These are phyloP conservation scores for Pichia cabralensis DNA, from an alignment of 805 yeast species.

Conservation along the genomic window DNA sequence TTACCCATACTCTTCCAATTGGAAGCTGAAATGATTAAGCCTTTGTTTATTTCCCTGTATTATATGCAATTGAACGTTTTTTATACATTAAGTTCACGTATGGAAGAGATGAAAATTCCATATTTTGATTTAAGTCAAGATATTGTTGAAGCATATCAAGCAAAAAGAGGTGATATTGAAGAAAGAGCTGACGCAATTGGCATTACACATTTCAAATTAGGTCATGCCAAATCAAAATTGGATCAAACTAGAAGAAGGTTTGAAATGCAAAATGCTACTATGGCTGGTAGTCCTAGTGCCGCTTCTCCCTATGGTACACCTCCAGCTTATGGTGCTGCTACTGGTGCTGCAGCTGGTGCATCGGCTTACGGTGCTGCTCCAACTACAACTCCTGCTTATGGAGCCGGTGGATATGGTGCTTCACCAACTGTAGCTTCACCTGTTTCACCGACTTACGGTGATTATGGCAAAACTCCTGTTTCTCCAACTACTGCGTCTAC, in stretches of 20 bases:
- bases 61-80: conserved; percentile 97
- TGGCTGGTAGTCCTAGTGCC: conserved; percentile 23
- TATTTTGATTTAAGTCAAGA: conserved; percentile 84
- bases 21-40: conserved; percentile 88
- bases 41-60: conserved; percentile 87
- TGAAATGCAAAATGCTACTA: conserved; percentile 33
- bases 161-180: conserved; percentile 84
- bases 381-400: conserved; percentile 11
- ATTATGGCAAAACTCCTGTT: conserved; percentile 19
- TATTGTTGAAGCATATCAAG: conserved; percentile 66
- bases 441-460: conserved; percentile 4
- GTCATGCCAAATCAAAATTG: conserved; percentile 76
- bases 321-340: conserved; percentile 22
- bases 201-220: conserved; percentile 82
- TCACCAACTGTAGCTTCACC: neutral
- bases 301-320: conserved; percentile 8
- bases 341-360: conserved; percentile 21
- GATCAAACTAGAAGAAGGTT: conserved; percentile 76
- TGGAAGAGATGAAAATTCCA: conserved; percentile 96
- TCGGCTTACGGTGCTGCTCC: conserved; percentile 25
- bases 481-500: conserved; percentile 18
- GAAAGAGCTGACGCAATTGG: conserved; percentile 84
- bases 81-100: conserved; percentile 79
- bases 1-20: conserved; percentile 78
- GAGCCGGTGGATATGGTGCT: conserved; percentile 1